phyloP scores from a whole-genome alignment of 345 rosid species.

The Cardamine chenopodiifolia region DNA sequence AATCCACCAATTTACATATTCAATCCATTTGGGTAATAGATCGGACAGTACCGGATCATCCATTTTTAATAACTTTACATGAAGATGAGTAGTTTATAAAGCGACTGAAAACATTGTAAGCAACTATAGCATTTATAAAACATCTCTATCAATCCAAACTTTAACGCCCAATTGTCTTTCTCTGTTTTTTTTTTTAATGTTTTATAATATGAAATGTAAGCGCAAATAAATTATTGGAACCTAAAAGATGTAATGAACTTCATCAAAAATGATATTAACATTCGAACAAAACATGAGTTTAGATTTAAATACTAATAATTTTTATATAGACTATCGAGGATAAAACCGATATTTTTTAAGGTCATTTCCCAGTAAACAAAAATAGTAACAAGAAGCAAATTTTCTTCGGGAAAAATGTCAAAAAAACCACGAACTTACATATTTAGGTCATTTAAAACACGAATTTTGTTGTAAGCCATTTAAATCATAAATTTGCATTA shows the following conservation, averaged over 20 bases:
- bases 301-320: background rate
- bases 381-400: background rate
- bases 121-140: too few species aligned
- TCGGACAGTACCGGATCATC: background rate
- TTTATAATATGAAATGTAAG: too few species aligned
- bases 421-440: too few species aligned
- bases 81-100: background rate
- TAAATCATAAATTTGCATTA: too few species aligned
- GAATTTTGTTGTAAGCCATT: too few species aligned
- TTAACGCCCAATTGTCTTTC: too few species aligned
- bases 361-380: constrained; percentile 15
- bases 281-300: background rate
- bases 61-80: too few species aligned
- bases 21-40: background rate
- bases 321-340: background rate
- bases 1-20: background rate
- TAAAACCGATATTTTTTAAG: background rate
- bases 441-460: too few species aligned
- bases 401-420: too few species aligned
- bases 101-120: background rate
- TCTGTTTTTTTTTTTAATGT: too few species aligned
- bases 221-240: background rate
- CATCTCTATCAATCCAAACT: too few species aligned
- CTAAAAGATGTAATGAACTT: background rate
- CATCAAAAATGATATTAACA: background rate